Evolutionary conservation across 2,329 filamentous ascomycete species (phyloP).

Genomic region (Fusarium praegraminearum): DNA sequence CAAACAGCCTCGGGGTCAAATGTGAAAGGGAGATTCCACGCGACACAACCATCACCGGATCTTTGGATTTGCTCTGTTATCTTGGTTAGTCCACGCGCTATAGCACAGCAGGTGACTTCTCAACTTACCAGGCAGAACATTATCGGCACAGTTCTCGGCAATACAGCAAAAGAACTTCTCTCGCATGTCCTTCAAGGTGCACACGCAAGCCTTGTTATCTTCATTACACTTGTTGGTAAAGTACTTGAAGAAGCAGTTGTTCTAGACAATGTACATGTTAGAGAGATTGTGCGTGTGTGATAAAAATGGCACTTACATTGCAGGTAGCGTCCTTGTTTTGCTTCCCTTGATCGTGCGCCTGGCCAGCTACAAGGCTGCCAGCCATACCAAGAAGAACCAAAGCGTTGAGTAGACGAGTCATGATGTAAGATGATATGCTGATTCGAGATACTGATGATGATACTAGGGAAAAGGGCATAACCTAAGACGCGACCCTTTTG

Average conservation of each 20-base stretch:
- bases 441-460: not conserved
- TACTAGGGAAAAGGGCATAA: not conserved
- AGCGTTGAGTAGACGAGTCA: not conserved
- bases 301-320: not conserved
- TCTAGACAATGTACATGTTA: not conserved
- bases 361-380: constrained; percentile 4
- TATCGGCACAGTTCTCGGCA: not conserved
- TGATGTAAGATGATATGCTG: not conserved
- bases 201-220: constrained; percentile 10
- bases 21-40: not conserved
- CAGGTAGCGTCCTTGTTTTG: constrained; percentile 7
- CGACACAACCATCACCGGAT: not conserved
- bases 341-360: constrained; percentile 7
- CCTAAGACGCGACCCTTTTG: not conserved
- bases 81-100: not conserved
- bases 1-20: constrained; percentile 15
- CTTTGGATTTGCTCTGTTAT: constrained; percentile 1
- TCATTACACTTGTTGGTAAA: constrained; percentile 20
- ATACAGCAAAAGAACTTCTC: constrained; percentile 18
- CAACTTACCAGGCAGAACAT: constrained; percentile 5
- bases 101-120: fast-evolving
- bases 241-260: constrained; percentile 11
- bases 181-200: constrained; percentile 4
- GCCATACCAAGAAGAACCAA: not conserved
- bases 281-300: fast-evolving